A percentile compares a stretch with the other conserved stretches of the same genome.
These are phyloP conservation scores for Adenanthera pavonina DNA, from an alignment of 306 rosid genomes.

Conservation along the genomic window DNA sequence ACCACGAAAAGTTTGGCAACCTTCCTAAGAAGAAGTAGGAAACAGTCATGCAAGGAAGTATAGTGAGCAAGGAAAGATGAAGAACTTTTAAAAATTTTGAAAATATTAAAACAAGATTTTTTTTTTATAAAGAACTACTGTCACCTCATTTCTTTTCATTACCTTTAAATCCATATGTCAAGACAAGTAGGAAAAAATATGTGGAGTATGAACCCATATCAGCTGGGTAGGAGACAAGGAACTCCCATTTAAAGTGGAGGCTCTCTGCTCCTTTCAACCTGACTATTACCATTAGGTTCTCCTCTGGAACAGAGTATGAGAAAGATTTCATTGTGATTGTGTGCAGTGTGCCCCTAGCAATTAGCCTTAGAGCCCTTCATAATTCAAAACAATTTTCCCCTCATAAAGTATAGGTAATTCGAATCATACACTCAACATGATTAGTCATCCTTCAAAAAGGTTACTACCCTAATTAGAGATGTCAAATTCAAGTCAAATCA, in stretches of 20 bases:
- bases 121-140: not conserved
- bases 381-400: conserved; percentile 8
- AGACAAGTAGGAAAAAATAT: not conserved
- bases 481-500: conserved; percentile 2
- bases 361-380: conserved; percentile 1
- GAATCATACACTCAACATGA: conserved; percentile 11
- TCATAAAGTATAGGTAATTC: not conserved
- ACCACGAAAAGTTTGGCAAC: conserved; percentile 90
- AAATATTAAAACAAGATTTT: conserved; percentile 5
- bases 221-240: not conserved
- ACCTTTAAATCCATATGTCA: conserved; percentile 4
- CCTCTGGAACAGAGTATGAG: conserved; percentile 17
- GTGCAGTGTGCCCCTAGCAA: conserved; percentile 12
- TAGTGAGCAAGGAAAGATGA: conserved; percentile 27
- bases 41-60: conserved; percentile 30
- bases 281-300: not conserved
- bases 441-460: conserved; percentile 14
- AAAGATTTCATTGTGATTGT: conserved; percentile 27
- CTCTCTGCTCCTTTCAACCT: not conserved
- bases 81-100: conserved; percentile 10
- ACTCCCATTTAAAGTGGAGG: not conserved
- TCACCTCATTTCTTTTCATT: conserved; percentile 24
- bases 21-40: conserved; percentile 68
- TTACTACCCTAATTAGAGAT: conserved; percentile 3
- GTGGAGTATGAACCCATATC: not conserved